phyloP scores from a whole-genome alignment of 495 filamentous ascomycete genomes.

The Aspergillus nidulans region DNA sequence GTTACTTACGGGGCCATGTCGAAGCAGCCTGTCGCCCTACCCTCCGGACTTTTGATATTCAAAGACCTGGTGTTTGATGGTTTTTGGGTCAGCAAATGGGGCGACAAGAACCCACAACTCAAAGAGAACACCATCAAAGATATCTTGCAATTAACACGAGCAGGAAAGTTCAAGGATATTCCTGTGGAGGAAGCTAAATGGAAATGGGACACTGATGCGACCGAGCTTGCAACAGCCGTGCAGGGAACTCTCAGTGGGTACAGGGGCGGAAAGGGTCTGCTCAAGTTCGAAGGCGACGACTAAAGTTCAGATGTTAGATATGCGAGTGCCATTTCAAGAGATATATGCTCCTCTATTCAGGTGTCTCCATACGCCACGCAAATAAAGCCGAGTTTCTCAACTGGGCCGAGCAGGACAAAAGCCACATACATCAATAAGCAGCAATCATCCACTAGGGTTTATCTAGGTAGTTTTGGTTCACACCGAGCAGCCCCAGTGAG shows the following conservation, averaged over 20 bases:
- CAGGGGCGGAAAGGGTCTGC: constrained; percentile 81
- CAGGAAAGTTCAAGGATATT: constrained; percentile 75
- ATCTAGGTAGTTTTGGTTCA: too few relatives aligned
- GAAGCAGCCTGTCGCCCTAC: constrained; percentile 72
- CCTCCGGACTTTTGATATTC: constrained; percentile 81
- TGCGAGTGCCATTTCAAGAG: not conserved
- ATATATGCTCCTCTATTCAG: too few relatives aligned
- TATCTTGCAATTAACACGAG: constrained; percentile 66
- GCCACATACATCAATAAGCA: too few relatives aligned
- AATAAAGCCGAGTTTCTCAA: too few relatives aligned
- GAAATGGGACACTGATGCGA: constrained; percentile 70
- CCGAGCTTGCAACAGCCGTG: constrained; percentile 58
- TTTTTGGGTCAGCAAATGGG: constrained; percentile 94
- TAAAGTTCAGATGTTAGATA: constrained; percentile 15
- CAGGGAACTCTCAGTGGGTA: constrained; percentile 75
- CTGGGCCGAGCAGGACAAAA: not conserved
- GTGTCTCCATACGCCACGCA: not conserved
- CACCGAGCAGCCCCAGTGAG: constrained; percentile 64
- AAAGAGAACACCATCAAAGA: constrained; percentile 77
- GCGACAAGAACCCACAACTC: constrained; percentile 64
- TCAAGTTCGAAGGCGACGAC: constrained; percentile 63
- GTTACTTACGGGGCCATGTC: constrained; percentile 97
- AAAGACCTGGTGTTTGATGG: constrained; percentile 81
- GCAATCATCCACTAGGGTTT: too few relatives aligned
- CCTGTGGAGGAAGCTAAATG: constrained; percentile 76